phyloP scores from a whole-genome alignment of 768 basidiomycete species.

The Scleroderma citrinum region DNA sequence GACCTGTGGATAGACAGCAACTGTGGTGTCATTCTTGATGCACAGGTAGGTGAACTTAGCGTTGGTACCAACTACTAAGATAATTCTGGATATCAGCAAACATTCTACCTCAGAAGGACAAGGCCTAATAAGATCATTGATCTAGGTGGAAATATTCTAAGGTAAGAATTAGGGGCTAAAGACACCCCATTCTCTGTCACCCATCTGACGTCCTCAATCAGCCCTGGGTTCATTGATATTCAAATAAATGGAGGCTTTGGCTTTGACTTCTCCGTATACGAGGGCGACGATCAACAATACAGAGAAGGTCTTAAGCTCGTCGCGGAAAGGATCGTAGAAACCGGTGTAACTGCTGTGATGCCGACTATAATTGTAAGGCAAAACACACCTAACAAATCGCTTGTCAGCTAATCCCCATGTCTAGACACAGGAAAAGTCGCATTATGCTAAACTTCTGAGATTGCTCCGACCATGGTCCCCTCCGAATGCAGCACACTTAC shows the following conservation, averaged over 20 bases:
- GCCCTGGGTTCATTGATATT: conserved; percentile 82
- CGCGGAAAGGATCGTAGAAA: conserved; percentile 74
- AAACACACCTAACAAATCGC: background rate
- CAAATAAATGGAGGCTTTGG: conserved; percentile 90
- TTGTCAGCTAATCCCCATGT: background rate
- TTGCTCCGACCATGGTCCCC: conserved; percentile 65
- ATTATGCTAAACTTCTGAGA: conserved; percentile 65
- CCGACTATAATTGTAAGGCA: conserved; percentile 66
- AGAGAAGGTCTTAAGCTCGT: conserved; percentile 60
- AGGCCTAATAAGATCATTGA: conserved; percentile 63
- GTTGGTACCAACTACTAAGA: background rate
- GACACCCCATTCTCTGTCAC: background rate
- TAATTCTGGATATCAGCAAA: conserved; percentile 38
- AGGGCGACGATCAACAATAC: conserved; percentile 65
- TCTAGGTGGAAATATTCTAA: conserved; percentile 71
- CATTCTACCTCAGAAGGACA: conserved; percentile 58
- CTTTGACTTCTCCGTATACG: conserved; percentile 82
- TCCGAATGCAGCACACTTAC: conserved; percentile 58
- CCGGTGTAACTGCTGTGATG: conserved; percentile 75
- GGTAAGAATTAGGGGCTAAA: conserved; percentile 31
- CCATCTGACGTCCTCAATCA: conserved; percentile 24
- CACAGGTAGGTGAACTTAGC: conserved; percentile 44
- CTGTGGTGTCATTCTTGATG: conserved; percentile 68
- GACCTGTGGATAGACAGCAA: conserved; percentile 81
- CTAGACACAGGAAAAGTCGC: conserved; percentile 72